phyloP scores from a whole-genome alignment of 495 filamentous ascomycete species.

The Daldinia vernicosa region DNA sequence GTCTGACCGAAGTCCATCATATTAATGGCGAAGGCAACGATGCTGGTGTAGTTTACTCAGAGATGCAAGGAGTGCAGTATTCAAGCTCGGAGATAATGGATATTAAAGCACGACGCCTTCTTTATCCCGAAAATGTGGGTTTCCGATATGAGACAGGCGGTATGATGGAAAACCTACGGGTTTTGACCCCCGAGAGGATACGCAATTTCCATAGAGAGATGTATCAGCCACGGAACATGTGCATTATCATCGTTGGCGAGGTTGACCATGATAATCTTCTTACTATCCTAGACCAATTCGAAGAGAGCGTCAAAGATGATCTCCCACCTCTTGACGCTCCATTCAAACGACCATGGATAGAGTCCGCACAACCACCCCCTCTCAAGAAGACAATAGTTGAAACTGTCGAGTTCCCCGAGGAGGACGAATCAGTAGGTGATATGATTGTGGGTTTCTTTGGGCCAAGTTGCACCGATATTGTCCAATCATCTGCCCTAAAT shows the following conservation, averaged over 20 bases:
- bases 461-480: constrained; percentile 74
- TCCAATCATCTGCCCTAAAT: constrained; percentile 72
- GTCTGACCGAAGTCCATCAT: constrained; percentile 96
- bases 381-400: constrained; percentile 74
- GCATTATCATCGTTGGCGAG: constrained; percentile 87
- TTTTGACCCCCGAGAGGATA: constrained; percentile 87
- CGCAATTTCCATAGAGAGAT: constrained; percentile 92
- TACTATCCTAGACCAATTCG: constrained; percentile 83
- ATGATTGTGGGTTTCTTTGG: constrained; percentile 85
- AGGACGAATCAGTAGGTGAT: constrained; percentile 92
- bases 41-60: constrained; percentile 97
- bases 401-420: constrained; percentile 91
- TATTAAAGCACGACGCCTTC: constrained; percentile 73
- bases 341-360: constrained; percentile 89
- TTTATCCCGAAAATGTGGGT: constrained; percentile 89
- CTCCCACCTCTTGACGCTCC: constrained; percentile 76
- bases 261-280: constrained; percentile 84
- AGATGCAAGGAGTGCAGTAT: constrained; percentile 97
- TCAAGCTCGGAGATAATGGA: constrained; percentile 84
- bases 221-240: constrained; percentile 98
- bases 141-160: constrained; percentile 98
- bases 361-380: constrained; percentile 78
- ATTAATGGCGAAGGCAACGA: constrained; percentile 92
- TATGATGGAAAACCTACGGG: constrained; percentile 90
- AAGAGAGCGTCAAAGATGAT: constrained; percentile 82